Evolutionary conservation across 2,329 filamentous ascomycete genomes (phyloP).

Genomic region (Fusarium duplospermum): DNA sequence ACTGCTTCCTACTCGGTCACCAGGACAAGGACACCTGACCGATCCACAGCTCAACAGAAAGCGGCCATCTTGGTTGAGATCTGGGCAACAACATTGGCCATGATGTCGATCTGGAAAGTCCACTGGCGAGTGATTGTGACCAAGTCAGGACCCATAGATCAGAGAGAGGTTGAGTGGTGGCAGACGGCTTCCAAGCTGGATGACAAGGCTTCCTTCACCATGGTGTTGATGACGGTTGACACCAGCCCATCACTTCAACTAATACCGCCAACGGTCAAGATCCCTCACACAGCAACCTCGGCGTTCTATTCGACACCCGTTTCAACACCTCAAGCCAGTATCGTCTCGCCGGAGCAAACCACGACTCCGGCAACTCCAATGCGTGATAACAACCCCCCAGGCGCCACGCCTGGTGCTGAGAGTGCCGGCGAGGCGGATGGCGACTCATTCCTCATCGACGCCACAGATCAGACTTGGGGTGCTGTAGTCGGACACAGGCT

Average conservation of each 20-base stretch:
- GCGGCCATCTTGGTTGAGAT: slow-evolving; percentile 77
- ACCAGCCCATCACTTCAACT: slow-evolving; percentile 73
- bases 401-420: slow-evolving; percentile 60
- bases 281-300: slow-evolving; percentile 58
- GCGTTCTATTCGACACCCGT: slow-evolving; percentile 71
- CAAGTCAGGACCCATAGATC: slow-evolving; percentile 76
- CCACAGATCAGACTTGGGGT: slow-evolving; percentile 81
- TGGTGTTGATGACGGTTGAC: slow-evolving; percentile 74
- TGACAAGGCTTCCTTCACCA: slow-evolving; percentile 60
- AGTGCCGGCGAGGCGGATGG: slow-evolving; percentile 55
- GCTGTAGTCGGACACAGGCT: slow-evolving; percentile 75
- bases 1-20: slow-evolving; percentile 79
- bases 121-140: slow-evolving; percentile 83
- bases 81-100: slow-evolving; percentile 81
- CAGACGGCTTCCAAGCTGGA: slow-evolving; percentile 64
- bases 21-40: slow-evolving; percentile 63
- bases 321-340: slow-evolving; percentile 72
- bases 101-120: slow-evolving; percentile 76
- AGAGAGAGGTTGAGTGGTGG: slow-evolving; percentile 73
- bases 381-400: slow-evolving; percentile 50
- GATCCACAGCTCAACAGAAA: slow-evolving; percentile 58
- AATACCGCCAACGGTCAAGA: slow-evolving; percentile 64
- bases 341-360: slow-evolving; percentile 71
- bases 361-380: slow-evolving; percentile 63
- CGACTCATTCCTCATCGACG: slow-evolving; percentile 77